Conservation (phyloP, 108 stramenopile species). For the Skeletonema potamos region DNA sequence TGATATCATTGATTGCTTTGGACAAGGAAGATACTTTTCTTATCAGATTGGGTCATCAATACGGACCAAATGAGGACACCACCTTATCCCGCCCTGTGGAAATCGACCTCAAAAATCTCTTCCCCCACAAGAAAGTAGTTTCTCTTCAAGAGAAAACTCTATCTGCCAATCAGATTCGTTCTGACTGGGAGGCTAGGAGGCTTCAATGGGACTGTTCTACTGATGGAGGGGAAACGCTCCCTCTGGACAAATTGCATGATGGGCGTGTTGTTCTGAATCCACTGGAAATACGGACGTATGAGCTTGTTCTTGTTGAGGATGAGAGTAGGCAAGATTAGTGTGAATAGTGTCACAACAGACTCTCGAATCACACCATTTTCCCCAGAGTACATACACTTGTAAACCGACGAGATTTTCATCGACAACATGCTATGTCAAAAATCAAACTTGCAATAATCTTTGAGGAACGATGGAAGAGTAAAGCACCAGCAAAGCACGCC, state of each 20-base stretch:
- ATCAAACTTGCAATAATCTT: too few species aligned
- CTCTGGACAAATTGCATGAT: not conserved
- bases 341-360: not conserved
- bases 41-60: constrained; percentile 91
- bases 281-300: constrained; percentile 71
- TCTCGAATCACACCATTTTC: too few species aligned
- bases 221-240: not conserved
- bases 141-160: constrained; percentile 57
- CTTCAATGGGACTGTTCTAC: constrained; percentile 26
- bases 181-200: constrained; percentile 31
- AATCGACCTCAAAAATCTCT: constrained; percentile 54
- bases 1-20: constrained; percentile 58
- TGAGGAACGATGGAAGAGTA: too few species aligned
- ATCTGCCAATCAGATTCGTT: constrained; percentile 52
- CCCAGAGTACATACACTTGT: too few species aligned
- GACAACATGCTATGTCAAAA: too few species aligned
- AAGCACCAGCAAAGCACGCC: too few species aligned
- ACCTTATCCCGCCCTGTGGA: constrained; percentile 51
- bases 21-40: constrained; percentile 36
- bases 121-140: constrained; percentile 31
- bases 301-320: not conserved
- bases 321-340: not conserved
- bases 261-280: constrained; percentile 39
- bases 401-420: too few species aligned
- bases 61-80: constrained; percentile 65